A percentile compares a stretch with the other conserved stretches of the same genome.
Evolutionary conservation across 306 rosid genomes (phyloP).

Genomic region (Potentilla sterilis): DNA sequence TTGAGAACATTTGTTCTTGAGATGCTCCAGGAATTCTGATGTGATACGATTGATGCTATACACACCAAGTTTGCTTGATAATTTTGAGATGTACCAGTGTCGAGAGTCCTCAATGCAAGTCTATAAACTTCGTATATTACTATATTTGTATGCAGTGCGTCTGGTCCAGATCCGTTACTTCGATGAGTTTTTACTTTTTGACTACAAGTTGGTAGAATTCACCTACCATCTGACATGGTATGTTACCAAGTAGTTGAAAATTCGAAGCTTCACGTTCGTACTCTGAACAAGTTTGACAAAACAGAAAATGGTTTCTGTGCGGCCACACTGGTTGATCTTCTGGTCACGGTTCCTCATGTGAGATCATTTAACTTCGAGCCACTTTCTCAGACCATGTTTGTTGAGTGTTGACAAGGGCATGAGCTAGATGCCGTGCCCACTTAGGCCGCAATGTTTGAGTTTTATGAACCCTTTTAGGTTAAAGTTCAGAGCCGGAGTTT

Average conservation of each 20-base stretch:
- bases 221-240: conserved; percentile 1
- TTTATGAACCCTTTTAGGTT: background rate
- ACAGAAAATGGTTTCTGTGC: background rate
- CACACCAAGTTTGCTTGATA: background rate
- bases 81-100: background rate
- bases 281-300: conserved; percentile 1
- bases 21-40: no score
- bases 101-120: background rate
- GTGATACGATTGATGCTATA: background rate
- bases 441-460: conserved; percentile 17
- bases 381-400: background rate
- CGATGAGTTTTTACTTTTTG: background rate
- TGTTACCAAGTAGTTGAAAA: background rate
- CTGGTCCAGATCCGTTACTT: background rate
- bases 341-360: conserved; percentile 8
- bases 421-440: background rate
- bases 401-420: background rate
- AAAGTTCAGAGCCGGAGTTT: background rate
- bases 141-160: background rate
- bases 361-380: background rate
- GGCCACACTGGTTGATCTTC: conserved; percentile 7
- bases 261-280: background rate
- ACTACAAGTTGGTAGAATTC: background rate
- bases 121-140: background rate
- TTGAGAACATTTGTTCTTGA: no score